A percentile compares a stretch with the other conserved stretches of the same genome.
phyloP scores from a whole-genome alignment of 768 basidiomycete genomes.

The Hydnomerulius pinastri region DNA sequence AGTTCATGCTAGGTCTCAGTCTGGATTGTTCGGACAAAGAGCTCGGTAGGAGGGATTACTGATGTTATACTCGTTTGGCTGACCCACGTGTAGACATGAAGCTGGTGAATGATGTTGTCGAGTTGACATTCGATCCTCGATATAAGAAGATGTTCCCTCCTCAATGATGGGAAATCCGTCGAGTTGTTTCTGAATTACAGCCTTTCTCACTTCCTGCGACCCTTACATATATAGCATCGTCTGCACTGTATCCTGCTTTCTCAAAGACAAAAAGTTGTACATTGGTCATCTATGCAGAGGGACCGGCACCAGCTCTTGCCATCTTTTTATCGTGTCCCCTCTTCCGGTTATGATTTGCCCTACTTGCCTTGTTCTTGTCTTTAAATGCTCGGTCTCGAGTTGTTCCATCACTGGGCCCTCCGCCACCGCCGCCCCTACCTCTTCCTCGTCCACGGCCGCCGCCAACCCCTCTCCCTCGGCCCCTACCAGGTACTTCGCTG shows the following conservation, averaged over 20 bases:
- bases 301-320: slow-evolving; percentile 57
- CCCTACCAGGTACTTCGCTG: slow-evolving; percentile 16
- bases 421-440: slow-evolving; percentile 37
- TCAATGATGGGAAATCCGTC: slow-evolving; percentile 3
- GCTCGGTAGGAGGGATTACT: slow-evolving; percentile 51
- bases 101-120: slow-evolving; percentile 61
- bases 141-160: slow-evolving; percentile 52
- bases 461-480: slow-evolving; percentile 23
- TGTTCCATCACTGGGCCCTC: slow-evolving; percentile 39
- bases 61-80: neutral
- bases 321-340: slow-evolving; percentile 91
- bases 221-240: neutral
- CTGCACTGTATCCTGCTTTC: neutral
- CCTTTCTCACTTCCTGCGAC: neutral
- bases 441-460: slow-evolving; percentile 46
- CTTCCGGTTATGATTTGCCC: slow-evolving; percentile 74
- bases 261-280: neutral
- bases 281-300: slow-evolving; percentile 17
- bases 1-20: slow-evolving; percentile 51
- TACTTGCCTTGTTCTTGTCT: slow-evolving; percentile 74
- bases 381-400: slow-evolving; percentile 69
- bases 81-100: slow-evolving; percentile 48
- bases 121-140: slow-evolving; percentile 59
- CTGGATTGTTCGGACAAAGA: slow-evolving; percentile 54
- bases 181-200: neutral